These are phyloP conservation scores for Fusarium torulosum DNA, from an alignment of 2,329 filamentous ascomycete species.

Conservation along the genomic window DNA sequence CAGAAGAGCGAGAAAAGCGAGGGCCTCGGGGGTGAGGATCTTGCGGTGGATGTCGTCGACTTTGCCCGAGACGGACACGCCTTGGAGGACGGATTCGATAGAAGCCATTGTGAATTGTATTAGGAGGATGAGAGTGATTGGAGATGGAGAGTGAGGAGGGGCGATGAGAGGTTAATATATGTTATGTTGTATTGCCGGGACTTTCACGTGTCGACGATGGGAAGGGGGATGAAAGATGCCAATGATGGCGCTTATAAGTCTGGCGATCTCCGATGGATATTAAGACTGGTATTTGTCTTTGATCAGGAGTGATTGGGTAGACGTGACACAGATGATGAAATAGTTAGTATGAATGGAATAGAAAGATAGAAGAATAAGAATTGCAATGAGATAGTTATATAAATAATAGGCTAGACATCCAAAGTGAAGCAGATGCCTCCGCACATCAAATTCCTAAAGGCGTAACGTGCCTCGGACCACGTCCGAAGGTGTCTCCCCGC, in stretches of 20 bases:
- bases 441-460: slow-evolving; percentile 40
- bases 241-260: slow-evolving; percentile 23
- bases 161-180: not conserved
- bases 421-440: slow-evolving; percentile 33
- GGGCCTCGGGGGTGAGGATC: slow-evolving; percentile 91
- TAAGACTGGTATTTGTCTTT: not conserved
- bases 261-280: not conserved
- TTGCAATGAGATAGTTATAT: slow-evolving; percentile 31
- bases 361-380: slow-evolving; percentile 4
- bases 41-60: slow-evolving; percentile 85
- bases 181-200: not conserved
- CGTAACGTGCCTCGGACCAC: slow-evolving; percentile 40
- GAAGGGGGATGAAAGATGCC: slow-evolving; percentile 33
- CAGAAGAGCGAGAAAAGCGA: slow-evolving; percentile 91
- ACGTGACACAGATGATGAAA: too few species aligned
- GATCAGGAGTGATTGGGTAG: not conserved
- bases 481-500: slow-evolving; percentile 40
- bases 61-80: slow-evolving; percentile 85
- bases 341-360: not conserved
- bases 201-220: slow-evolving; percentile 53
- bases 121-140: not conserved
- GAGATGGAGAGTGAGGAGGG: slow-evolving; percentile 9
- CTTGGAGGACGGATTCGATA: slow-evolving; percentile 83
- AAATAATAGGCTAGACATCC: slow-evolving; percentile 24
- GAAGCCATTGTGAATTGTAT: slow-evolving; percentile 67